Evolutionary conservation across 2,329 filamentous ascomycete genomes (phyloP).

Genomic region (Paecilomyces variotii): DNA sequence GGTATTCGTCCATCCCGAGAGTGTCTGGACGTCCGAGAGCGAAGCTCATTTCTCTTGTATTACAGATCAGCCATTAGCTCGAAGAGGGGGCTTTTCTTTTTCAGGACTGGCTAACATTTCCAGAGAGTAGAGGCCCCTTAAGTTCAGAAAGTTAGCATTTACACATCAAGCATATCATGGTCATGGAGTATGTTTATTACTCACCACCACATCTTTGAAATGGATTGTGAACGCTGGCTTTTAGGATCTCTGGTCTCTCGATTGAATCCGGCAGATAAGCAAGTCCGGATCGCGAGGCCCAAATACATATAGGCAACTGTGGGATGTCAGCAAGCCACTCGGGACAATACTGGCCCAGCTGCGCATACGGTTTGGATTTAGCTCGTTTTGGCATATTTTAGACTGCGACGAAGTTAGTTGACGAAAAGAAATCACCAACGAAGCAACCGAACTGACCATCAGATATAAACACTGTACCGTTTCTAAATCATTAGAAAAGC

Average conservation of each 20-base stretch:
- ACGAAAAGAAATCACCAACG: background rate
- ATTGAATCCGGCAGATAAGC: conserved; percentile 43
- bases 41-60: conserved; percentile 39
- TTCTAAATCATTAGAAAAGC: conserved; percentile 40
- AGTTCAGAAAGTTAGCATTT: background rate
- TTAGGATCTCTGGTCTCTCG: conserved; percentile 29
- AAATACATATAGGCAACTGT: conserved; percentile 42
- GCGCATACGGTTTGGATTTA: conserved; percentile 39
- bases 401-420: conserved; percentile 19
- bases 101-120: conserved; percentile 30
- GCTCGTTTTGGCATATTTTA: conserved; percentile 44
- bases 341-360: too few relatives aligned
- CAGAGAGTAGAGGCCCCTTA: conserved; percentile 37
- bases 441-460: conserved; percentile 23
- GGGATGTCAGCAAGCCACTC: background rate
- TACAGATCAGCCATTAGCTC: background rate
- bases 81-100: background rate
- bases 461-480: conserved; percentile 43
- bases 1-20: conserved; percentile 42
- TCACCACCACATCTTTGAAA: conserved; percentile 42
- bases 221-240: conserved; percentile 28
- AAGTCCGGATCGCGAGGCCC: conserved; percentile 41
- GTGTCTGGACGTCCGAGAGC: conserved; percentile 43
- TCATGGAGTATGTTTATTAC: conserved; percentile 4
- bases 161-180: too few relatives aligned